Evolutionary conservation across 129 eudicot species (phyloP).

Genomic region (Saussurea involucrata): DNA sequence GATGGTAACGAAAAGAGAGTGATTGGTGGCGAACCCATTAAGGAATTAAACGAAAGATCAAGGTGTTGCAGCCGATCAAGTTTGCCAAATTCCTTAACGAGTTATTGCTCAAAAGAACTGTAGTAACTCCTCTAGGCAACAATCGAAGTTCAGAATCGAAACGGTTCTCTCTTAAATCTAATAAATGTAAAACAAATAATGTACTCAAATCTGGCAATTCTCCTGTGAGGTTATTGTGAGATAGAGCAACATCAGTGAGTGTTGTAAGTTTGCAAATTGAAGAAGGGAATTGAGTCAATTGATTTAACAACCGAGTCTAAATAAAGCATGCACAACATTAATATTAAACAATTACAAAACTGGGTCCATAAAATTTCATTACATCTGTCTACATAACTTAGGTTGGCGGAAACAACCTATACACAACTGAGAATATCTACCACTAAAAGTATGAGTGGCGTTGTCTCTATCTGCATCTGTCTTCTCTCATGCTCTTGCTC

Average conservation of each 20-base stretch:
- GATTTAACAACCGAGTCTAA: no score
- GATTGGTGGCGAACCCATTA: slow-evolving; percentile 52
- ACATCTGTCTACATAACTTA: no score
- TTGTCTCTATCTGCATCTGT: no score
- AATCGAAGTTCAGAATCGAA: slow-evolving; percentile 62
- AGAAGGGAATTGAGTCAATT: slow-evolving; percentile 59
- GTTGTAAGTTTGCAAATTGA: slow-evolving; percentile 46
- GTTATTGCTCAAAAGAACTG: slow-evolving; percentile 69
- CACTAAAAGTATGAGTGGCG: no score
- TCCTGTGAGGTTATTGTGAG: slow-evolving; percentile 67
- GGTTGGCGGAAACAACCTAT: no score
- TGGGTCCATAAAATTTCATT: no score
- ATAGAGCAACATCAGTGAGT: slow-evolving; percentile 52
- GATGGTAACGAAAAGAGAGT: slow-evolving; percentile 60
- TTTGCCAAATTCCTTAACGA: slow-evolving; percentile 45
- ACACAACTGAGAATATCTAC: no score
- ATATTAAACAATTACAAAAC: no score
- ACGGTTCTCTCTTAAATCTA: slow-evolving; percentile 72
- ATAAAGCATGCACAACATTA: no score
- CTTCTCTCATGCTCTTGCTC: no score
- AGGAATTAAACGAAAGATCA: slow-evolving; percentile 61
- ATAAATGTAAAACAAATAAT: slow-evolving; percentile 44
- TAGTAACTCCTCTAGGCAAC: slow-evolving; percentile 62
- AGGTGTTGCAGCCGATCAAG: slow-evolving; percentile 70
- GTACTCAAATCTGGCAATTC: slow-evolving; percentile 63